Conservation (phyloP, 495 filamentous ascomycete species). For the Filosporella fistucella region DNA sequence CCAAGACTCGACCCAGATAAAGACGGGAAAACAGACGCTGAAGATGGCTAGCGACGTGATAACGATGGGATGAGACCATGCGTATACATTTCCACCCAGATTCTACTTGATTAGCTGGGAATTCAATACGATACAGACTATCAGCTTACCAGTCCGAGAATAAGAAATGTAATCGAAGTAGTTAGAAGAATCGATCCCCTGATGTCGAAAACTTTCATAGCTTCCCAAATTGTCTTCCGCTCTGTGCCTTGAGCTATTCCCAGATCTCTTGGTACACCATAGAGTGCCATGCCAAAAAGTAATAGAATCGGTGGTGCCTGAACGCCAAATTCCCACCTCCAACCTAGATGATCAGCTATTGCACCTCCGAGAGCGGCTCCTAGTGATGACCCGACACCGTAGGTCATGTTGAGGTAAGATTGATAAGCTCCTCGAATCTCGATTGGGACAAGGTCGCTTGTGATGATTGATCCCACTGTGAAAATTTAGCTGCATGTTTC, state of each 20-base stretch:
- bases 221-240: constrained; percentile 46
- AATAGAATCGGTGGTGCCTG: constrained; percentile 62
- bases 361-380: constrained; percentile 71
- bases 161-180: constrained; percentile 58
- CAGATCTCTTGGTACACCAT: constrained; percentile 56
- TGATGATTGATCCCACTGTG: constrained; percentile 69
- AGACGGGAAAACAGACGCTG: constrained; percentile 46
- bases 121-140: not conserved
- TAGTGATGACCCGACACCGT: constrained; percentile 54
- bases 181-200: constrained; percentile 62
- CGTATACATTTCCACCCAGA: constrained; percentile 70
- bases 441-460: constrained; percentile 70
- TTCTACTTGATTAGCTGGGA: constrained; percentile 39
- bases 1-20: constrained; percentile 57
- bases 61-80: constrained; percentile 70
- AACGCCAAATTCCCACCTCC: constrained; percentile 60
- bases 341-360: constrained; percentile 69
- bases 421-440: constrained; percentile 70
- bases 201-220: constrained; percentile 64
- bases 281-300: constrained; percentile 49
- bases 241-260: constrained; percentile 46
- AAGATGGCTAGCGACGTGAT: constrained; percentile 56
- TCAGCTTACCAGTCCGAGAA: constrained; percentile 61
- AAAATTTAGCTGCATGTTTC: too few species aligned
- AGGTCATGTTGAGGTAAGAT: constrained; percentile 69